These are phyloP conservation scores for Trichophyton verrucosum DNA, from an alignment of 2,329 filamentous ascomycete species.

Conservation along the genomic window DNA sequence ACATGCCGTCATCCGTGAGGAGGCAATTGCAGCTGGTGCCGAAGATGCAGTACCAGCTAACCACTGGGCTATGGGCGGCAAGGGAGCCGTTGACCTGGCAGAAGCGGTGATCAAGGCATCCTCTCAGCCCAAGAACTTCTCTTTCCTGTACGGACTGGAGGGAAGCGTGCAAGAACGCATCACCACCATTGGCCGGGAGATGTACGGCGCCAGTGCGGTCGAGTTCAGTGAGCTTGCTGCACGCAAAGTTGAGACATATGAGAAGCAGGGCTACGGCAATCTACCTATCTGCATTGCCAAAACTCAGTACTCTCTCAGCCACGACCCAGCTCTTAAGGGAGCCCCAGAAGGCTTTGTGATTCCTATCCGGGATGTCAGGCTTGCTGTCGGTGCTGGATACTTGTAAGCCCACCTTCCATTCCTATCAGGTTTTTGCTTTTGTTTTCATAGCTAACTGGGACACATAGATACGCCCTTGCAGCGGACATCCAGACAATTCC, in stretches of 20 bases:
- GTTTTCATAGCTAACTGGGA: neutral
- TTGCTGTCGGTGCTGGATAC: slow-evolving; percentile 90
- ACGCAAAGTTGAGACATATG: slow-evolving; percentile 93
- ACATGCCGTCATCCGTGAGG: slow-evolving; percentile 76
- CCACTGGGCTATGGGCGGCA: slow-evolving; percentile 93
- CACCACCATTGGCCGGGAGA: slow-evolving; percentile 74
- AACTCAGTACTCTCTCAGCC: slow-evolving; percentile 93
- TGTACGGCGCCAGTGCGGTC: slow-evolving; percentile 85
- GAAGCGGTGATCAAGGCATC: slow-evolving; percentile 73
- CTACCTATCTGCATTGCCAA: slow-evolving; percentile 95
- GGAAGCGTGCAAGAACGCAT: slow-evolving; percentile 78
- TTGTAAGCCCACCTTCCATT: slow-evolving; percentile 44
- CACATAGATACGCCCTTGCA: slow-evolving; percentile 66
- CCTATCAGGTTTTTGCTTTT: neutral
- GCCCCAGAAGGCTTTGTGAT: slow-evolving; percentile 90
- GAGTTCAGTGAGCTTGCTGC: slow-evolving; percentile 90
- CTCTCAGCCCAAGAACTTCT: slow-evolving; percentile 74
- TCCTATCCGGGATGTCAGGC: slow-evolving; percentile 82
- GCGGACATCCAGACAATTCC: slow-evolving; percentile 98
- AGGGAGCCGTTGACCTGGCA: slow-evolving; percentile 78
- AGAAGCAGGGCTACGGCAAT: slow-evolving; percentile 79
- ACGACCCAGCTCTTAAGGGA: slow-evolving; percentile 87
- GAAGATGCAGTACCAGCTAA: slow-evolving; percentile 88
- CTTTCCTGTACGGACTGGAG: slow-evolving; percentile 70
- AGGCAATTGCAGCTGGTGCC: slow-evolving; percentile 80